Evolutionary conservation across 345 rosid genomes (phyloP).

Genomic region (Jatropha curcas): DNA sequence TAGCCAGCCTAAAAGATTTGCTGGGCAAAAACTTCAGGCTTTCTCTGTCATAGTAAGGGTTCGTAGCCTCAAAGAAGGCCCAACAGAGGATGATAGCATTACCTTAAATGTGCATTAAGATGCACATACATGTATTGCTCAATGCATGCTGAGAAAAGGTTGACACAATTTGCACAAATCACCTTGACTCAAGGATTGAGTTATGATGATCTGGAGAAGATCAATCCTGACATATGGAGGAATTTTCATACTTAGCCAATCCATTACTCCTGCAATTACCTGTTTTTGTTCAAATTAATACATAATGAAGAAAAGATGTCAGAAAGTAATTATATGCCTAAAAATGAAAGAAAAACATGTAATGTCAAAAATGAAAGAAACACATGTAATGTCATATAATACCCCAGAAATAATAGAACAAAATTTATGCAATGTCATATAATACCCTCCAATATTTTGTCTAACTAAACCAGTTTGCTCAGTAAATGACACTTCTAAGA

Average conservation of each 20-base stretch:
- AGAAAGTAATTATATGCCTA: neutral
- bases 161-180: neutral
- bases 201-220: slow-evolving; percentile 61
- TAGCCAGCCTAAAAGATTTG: neutral
- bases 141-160: neutral
- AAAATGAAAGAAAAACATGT: neutral
- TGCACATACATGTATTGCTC: neutral
- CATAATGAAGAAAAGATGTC: neutral
- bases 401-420: neutral
- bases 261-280: slow-evolving; percentile 86
- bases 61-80: neutral
- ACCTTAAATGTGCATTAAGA: neutral
- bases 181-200: slow-evolving; percentile 56
- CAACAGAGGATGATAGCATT: neutral
- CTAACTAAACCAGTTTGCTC: neutral
- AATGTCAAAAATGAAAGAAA: neutral
- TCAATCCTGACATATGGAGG: slow-evolving; percentile 85
- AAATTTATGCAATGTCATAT: neutral
- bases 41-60: neutral
- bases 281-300: slow-evolving; percentile 45
- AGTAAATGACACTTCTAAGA: neutral
- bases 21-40: neutral
- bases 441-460: neutral
- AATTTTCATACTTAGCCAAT: slow-evolving; percentile 60
- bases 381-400: too few relatives aligned